These are phyloP conservation scores for Daedaleopsis sinensis DNA, from an alignment of 768 basidiomycete species.

Conservation along the genomic window DNA sequence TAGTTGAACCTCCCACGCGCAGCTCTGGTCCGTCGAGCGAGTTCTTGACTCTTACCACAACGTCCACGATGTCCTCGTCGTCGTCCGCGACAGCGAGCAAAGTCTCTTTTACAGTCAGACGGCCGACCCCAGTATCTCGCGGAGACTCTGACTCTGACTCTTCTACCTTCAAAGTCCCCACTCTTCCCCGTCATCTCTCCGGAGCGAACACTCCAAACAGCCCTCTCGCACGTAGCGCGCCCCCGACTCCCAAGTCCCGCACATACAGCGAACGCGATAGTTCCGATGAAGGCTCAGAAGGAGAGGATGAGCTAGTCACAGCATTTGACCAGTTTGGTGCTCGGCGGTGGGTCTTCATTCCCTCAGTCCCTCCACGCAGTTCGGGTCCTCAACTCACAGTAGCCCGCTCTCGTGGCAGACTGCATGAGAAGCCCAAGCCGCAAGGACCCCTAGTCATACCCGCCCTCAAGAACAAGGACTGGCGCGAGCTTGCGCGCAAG, in stretches of 20 bases:
- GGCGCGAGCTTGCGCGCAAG: constrained; percentile 79
- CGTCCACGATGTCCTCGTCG: constrained; percentile 20
- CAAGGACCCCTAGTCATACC: constrained; percentile 83
- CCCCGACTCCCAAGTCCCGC: constrained; percentile 46
- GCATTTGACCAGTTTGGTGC: constrained; percentile 74
- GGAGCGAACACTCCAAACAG: constrained; percentile 49
- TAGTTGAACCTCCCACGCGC: neutral
- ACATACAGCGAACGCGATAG: constrained; percentile 48
- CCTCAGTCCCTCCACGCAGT: constrained; percentile 17
- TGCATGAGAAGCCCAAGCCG: constrained; percentile 49
- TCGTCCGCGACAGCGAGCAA: constrained; percentile 34
- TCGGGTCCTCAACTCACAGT: constrained; percentile 76
- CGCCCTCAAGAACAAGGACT: constrained; percentile 85
- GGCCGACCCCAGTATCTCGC: constrained; percentile 73
- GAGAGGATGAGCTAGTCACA: constrained; percentile 69
- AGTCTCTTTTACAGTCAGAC: constrained; percentile 84
- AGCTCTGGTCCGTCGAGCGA: neutral
- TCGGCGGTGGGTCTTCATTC: constrained; percentile 75
- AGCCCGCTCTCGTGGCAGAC: constrained; percentile 45
- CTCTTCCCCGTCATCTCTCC: constrained; percentile 60
- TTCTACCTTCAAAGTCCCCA: constrained; percentile 55
- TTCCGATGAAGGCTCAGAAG: constrained; percentile 53
- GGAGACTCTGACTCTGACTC: constrained; percentile 58
- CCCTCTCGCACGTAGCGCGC: constrained; percentile 54
- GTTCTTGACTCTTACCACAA: neutral